phyloP scores from a whole-genome alignment of 169 alveolate species.

The Eimeria tenella region DNA sequence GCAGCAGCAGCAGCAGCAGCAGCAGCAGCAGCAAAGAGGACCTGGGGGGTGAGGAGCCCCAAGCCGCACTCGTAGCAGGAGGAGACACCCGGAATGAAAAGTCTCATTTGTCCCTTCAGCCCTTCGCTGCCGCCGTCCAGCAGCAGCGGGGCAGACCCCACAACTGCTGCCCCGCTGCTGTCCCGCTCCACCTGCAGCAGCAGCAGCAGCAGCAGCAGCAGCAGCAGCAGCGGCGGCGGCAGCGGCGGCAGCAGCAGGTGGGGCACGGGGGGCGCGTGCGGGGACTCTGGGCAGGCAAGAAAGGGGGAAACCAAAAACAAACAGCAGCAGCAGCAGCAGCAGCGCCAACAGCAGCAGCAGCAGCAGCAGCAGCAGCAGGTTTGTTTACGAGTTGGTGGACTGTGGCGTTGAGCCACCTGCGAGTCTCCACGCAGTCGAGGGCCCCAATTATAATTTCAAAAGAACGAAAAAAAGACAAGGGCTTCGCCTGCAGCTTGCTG shows the following conservation, averaged over 20 bases:
- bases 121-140: slow-evolving; percentile 96
- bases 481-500: slow-evolving; percentile 84
- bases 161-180: slow-evolving; percentile 43
- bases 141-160: slow-evolving; percentile 86
- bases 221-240: background rate
- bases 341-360: too few relatives aligned
- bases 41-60: slow-evolving; percentile 89
- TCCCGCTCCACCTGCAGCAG: slow-evolving; percentile 24
- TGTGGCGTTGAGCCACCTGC: slow-evolving; percentile 92
- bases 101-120: slow-evolving; percentile 90
- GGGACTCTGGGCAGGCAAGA: background rate
- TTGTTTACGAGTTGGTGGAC: slow-evolving; percentile 86
- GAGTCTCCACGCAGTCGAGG: slow-evolving; percentile 93
- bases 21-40: background rate
- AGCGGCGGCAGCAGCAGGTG: background rate
- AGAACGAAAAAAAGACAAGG: slow-evolving; percentile 87
- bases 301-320: background rate
- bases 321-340: background rate
- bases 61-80: slow-evolving; percentile 95
- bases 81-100: slow-evolving; percentile 91
- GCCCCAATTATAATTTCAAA: slow-evolving; percentile 94
- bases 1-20: too few relatives aligned
- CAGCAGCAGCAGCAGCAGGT: too few relatives aligned
- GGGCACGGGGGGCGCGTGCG: background rate
- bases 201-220: background rate